Percentiles rank a stretch among this genome's conserved stretches.
These are phyloP conservation scores for Lodderomyces beijingensis DNA, from an alignment of 1,139 yeast genomes.

Conservation along the genomic window DNA sequence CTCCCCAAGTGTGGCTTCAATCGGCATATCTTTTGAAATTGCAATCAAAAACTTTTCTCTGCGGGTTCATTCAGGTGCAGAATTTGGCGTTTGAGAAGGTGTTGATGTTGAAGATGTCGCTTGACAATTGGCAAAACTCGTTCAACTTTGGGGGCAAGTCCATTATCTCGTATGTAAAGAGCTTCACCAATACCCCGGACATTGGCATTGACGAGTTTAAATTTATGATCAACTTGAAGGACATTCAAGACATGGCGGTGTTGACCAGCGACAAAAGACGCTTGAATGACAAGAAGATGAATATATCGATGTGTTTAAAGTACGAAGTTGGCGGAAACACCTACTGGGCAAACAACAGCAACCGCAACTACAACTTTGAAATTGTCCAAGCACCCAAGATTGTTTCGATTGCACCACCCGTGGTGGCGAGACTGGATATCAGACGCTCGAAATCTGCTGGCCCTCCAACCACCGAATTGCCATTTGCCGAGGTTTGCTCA, in stretches of 20 bases:
- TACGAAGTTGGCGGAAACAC: slow-evolving; percentile 20
- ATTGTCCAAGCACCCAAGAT: slow-evolving; percentile 9
- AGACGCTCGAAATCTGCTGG: neutral
- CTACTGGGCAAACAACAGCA: slow-evolving; percentile 35
- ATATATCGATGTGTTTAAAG: neutral
- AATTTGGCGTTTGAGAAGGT: slow-evolving; percentile 39
- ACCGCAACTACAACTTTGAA: slow-evolving; percentile 25
- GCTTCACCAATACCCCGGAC: slow-evolving; percentile 22
- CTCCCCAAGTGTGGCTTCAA: slow-evolving; percentile 10
- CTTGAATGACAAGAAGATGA: neutral
- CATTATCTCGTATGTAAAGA: slow-evolving; percentile 21
- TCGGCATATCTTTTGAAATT: slow-evolving; percentile 14
- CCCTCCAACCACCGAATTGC: slow-evolving; percentile 1
- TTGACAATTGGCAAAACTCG: slow-evolving; percentile 35
- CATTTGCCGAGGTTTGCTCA: slow-evolving; percentile 7
- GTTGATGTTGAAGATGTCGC: slow-evolving; percentile 32
- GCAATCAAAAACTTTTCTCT: slow-evolving; percentile 11
- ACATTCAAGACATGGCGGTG: slow-evolving; percentile 14
- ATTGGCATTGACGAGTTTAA: slow-evolving; percentile 40
- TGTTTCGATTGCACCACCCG: neutral
- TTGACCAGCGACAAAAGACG: neutral
- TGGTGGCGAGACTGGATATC: neutral
- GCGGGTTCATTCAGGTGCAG: slow-evolving; percentile 32
- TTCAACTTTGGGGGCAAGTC: slow-evolving; percentile 23
- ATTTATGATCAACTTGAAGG: slow-evolving; percentile 30